Evolutionary conservation across 805 yeast species (phyloP).

Genomic region (Kuraishia ogatae): DNA sequence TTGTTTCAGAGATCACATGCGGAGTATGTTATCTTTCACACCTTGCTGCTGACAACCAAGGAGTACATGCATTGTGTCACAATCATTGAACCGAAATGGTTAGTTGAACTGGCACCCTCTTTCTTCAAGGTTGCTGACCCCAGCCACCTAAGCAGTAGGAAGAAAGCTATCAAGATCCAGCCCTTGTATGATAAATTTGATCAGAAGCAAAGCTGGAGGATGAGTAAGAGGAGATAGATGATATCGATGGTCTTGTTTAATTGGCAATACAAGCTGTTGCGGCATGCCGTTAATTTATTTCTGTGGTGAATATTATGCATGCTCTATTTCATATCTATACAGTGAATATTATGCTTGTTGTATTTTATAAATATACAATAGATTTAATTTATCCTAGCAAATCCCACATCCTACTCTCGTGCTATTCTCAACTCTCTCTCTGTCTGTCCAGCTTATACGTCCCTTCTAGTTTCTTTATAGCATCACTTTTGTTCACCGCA

Average conservation of each 20-base stretch:
- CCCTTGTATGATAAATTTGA: slow-evolving; percentile 62
- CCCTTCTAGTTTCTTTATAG: slow-evolving; percentile 9
- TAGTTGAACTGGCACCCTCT: slow-evolving; percentile 59
- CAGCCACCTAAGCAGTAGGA: slow-evolving; percentile 35
- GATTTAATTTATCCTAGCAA: no score
- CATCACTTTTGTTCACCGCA: slow-evolving; percentile 24
- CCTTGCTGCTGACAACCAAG: slow-evolving; percentile 69
- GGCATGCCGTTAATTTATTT: no score
- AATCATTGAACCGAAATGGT: slow-evolving; percentile 76
- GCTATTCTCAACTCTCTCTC: neutral
- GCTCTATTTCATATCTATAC: no score
- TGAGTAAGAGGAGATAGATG: slow-evolving; percentile 34
- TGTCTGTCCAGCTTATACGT: neutral
- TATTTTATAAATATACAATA: neutral
- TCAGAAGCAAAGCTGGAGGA: slow-evolving; percentile 67
- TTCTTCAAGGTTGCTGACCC: slow-evolving; percentile 62
- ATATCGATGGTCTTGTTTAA: neutral
- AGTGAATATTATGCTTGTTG: no score
- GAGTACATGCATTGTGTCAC: slow-evolving; percentile 92
- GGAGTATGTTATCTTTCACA: slow-evolving; percentile 77
- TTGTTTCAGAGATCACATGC: slow-evolving; percentile 45
- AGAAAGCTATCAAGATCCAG: slow-evolving; percentile 56
- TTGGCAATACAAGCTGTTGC: no score
- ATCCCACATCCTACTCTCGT: neutral
- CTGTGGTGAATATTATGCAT: no score